Evolutionary conservation across 345 rosid species (phyloP), one percentile per base, ranked within the genome.

Genomic region (Eucalyptus melliodora): DNA sequence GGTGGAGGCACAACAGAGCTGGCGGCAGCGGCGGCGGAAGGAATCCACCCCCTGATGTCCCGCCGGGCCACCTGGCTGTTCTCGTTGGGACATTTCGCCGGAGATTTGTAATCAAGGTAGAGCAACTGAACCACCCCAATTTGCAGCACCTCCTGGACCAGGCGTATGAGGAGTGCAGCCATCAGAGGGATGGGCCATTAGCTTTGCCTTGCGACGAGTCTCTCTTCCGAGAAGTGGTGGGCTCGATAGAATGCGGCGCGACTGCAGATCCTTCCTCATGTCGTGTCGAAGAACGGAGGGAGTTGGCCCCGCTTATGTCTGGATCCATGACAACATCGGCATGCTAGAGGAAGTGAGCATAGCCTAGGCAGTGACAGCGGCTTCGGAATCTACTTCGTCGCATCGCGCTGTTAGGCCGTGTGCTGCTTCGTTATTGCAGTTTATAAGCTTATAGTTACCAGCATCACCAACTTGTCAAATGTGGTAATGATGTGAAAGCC

Each of bases 31-130:
- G 19, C 8, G 4, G 88, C 45, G 45, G 91, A 89, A 88, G 89
- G 88, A 92, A 87, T 55, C 89, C 87, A 80, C 91, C 93, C 27
- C 81, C 51, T 15, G 93, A 92, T 87, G 93, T 93, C 21, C 92
- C 91, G 47, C 90, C 90, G 12, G 92, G 93, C 42, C 91, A 91
- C 86, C 89, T 92, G 27, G 91, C 92, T 50, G 92, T 92, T 87
- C 88, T 89, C 24, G 92, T 92, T 16, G 93, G 94, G 27, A 89
- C 87, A 67, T 88, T 90, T 81, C 56, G 91, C 47, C 77, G 72
- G 90, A 92, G 94, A 82, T 86, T 88, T 17, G 81, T 90, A 86
- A 87, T 88, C 8, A 92, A 86, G 90, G 90, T 92, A 65, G 91
- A 89, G 86, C 89, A 91, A 89, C 87, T 90, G 89, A 91, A 91